These are phyloP conservation scores for Wickerhamiella infanticola DNA, from an alignment of 1,139 yeast genomes.

Conservation along the genomic window DNA sequence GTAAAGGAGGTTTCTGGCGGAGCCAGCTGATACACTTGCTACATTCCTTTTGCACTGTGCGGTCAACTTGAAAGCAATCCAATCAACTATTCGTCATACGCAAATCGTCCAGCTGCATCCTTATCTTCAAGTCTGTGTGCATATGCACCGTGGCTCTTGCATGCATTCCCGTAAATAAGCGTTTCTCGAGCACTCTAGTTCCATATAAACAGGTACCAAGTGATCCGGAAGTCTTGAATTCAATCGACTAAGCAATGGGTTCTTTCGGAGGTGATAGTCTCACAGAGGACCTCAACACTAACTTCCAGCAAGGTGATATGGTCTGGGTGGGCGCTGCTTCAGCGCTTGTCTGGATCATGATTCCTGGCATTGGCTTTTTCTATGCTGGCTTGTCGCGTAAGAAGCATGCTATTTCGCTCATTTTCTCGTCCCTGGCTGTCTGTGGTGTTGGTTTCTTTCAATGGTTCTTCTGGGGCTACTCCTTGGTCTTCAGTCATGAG, in stretches of 20 bases:
- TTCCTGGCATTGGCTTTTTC: slow-evolving; percentile 82
- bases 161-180: too few relatives aligned
- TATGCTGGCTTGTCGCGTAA: slow-evolving; percentile 87
- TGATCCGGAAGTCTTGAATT: too few relatives aligned
- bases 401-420: slow-evolving; percentile 74
- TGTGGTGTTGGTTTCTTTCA: slow-evolving; percentile 69
- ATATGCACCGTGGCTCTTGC: neutral
- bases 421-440: slow-evolving; percentile 93
- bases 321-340: slow-evolving; percentile 73
- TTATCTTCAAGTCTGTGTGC: neutral
- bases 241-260: slow-evolving; percentile 9
- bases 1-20: too few relatives aligned
- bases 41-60: too few relatives aligned
- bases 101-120: neutral
- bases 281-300: slow-evolving; percentile 55
- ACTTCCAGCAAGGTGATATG: slow-evolving; percentile 58
- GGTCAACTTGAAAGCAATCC: too few relatives aligned
- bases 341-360: slow-evolving; percentile 81
- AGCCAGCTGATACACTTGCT: too few relatives aligned
- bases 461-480: slow-evolving; percentile 97
- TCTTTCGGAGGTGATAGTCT: slow-evolving; percentile 65
- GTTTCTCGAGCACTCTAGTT: too few relatives aligned
- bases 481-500: slow-evolving; percentile 63
- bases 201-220: too few relatives aligned
- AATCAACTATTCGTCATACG: too few relatives aligned